Conservation (phyloP, 2,329 filamentous ascomycete species). For the Zymoseptoria passerinii region DNA sequence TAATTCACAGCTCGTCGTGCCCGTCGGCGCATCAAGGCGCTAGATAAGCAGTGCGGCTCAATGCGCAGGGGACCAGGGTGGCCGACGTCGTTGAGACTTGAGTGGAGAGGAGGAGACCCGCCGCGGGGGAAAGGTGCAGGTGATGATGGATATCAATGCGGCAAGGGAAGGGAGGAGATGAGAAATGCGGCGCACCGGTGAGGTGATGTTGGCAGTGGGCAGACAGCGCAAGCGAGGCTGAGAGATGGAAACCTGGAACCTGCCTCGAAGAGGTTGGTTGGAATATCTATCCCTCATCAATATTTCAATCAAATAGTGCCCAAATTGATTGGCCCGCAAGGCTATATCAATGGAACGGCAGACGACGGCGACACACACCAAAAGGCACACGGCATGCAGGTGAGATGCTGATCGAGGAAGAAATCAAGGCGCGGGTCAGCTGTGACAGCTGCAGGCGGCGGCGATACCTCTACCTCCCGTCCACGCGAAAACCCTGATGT, state of each 20-base stretch:
- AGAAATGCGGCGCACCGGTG: neutral
- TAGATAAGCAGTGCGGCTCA: conserved; percentile 8
- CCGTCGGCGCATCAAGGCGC: conserved; percentile 7
- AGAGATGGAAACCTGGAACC: neutral
- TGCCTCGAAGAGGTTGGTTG: too few species aligned
- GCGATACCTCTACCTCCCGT: neutral
- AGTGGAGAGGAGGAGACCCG: conserved; percentile 1
- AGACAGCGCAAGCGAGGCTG: neutral
- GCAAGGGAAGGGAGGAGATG: neutral
- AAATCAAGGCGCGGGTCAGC: neutral
- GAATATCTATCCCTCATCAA: too few species aligned
- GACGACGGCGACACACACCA: neutral
- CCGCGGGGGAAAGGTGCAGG: conserved; percentile 3
- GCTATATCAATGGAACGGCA: neutral
- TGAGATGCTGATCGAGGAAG: neutral
- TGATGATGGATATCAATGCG: neutral
- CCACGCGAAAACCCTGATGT: neutral
- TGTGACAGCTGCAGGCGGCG: neutral
- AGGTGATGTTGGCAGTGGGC: neutral
- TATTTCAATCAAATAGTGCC: too few species aligned
- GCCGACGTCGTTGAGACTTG: neutral
- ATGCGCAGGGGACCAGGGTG: conserved; percentile 2
- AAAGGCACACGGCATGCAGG: neutral
- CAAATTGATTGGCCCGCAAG: neutral
- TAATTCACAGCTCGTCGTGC: neutral